A percentile compares a stretch with the other conserved stretches of the same genome.
Evolutionary conservation across 1,139 yeast genomes (phyloP).

Genomic region (Saccharomycopsis hybrid): DNA sequence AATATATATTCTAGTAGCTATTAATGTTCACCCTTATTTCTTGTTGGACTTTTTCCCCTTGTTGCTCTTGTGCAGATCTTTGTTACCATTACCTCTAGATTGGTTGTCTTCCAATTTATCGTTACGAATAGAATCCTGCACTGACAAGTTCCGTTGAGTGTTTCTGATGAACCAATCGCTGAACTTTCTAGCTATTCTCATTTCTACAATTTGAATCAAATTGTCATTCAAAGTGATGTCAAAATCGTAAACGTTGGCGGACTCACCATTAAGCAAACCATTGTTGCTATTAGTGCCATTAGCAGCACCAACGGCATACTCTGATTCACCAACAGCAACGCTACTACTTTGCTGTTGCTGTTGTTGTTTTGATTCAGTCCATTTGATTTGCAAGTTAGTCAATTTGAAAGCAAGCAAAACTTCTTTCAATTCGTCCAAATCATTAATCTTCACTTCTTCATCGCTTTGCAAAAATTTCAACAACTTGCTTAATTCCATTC

Average conservation of each 20-base stretch:
- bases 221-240: constrained; percentile 37
- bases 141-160: constrained; percentile 37
- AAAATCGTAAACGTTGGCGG: constrained; percentile 36
- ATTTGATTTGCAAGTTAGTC: constrained; percentile 38
- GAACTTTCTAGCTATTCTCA: constrained; percentile 38
- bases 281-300: constrained; percentile 1
- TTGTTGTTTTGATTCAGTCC: constrained; percentile 30
- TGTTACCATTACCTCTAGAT: background rate
- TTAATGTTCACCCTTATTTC: background rate
- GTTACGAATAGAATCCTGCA: constrained; percentile 36
- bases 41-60: background rate
- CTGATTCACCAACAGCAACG: constrained; percentile 2
- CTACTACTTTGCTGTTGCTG: background rate
- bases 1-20: too few species aligned
- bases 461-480: constrained; percentile 36
- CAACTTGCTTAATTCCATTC: constrained; percentile 38
- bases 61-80: background rate
- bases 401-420: constrained; percentile 37
- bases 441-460: constrained; percentile 21
- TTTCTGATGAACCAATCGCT: constrained; percentile 46
- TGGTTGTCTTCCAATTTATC: constrained; percentile 19
- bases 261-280: constrained; percentile 34
- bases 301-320: constrained; percentile 4
- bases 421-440: constrained; percentile 26
- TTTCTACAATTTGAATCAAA: constrained; percentile 38